A percentile compares a stretch with the other conserved stretches of the same genome.
Evolutionary conservation across 164 flowering plant species (phyloP).

Genomic region (Santalum album): DNA sequence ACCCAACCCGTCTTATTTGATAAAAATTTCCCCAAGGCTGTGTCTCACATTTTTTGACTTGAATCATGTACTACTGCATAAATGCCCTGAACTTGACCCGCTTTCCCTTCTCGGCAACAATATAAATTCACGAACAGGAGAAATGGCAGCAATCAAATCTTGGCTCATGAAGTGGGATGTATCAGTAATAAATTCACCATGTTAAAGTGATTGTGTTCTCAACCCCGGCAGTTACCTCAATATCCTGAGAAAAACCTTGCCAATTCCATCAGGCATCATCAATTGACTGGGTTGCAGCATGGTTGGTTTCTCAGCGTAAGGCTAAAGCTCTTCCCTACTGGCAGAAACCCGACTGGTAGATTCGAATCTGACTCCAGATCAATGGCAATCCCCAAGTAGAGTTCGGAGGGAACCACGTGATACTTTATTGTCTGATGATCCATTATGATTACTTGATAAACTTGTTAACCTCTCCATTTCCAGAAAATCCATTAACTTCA

Average conservation of each 20-base stretch:
- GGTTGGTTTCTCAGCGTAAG: neutral
- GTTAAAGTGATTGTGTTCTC: neutral
- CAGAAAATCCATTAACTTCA: constrained; percentile 50
- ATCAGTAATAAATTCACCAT: neutral
- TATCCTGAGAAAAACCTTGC: neutral
- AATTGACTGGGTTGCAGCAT: neutral
- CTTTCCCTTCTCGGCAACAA: constrained; percentile 1
- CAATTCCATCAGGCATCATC: neutral
- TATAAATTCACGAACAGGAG: neutral
- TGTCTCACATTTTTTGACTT: neutral
- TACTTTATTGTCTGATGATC: neutral
- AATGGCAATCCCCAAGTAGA: neutral
- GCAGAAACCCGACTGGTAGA: neutral
- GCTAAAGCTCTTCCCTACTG: neutral
- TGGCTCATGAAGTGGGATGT: neutral
- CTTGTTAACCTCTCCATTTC: constrained; percentile 65
- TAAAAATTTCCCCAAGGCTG: neutral
- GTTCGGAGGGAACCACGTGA: neutral
- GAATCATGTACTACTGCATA: neutral
- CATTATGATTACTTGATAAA: constrained; percentile 5
- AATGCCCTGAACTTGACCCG: neutral
- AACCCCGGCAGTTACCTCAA: neutral
- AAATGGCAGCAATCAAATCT: neutral
- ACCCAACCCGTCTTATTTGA: neutral
- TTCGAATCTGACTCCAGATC: neutral